Evolutionary conservation across 768 basidiomycete genomes (phyloP).

Genomic region (Mycena floridula): DNA sequence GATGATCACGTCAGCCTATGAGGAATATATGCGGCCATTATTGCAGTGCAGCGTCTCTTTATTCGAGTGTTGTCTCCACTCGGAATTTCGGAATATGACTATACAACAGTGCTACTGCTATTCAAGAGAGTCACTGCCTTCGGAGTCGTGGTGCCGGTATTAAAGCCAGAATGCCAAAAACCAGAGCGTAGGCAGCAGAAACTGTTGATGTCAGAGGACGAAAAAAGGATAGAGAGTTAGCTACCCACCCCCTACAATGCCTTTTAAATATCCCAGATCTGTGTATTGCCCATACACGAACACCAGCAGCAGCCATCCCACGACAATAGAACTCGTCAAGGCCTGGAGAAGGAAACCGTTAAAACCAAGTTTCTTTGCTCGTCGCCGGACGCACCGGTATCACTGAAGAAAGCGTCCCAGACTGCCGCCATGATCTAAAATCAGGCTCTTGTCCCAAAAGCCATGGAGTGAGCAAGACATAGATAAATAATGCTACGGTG

Average conservation of each 20-base stretch:
- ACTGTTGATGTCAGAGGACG: slow-evolving; percentile 31
- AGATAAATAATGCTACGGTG: slow-evolving; percentile 69
- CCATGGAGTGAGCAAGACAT: slow-evolving; percentile 63
- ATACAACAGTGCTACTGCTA: slow-evolving; percentile 1
- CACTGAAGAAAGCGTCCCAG: slow-evolving; percentile 58
- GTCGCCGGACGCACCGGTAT: slow-evolving; percentile 44
- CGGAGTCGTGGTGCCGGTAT: slow-evolving; percentile 57
- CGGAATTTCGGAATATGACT: not conserved
- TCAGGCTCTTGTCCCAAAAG: slow-evolving; percentile 63
- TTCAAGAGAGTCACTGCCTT: not conserved
- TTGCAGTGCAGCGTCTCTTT: too few relatives aligned
- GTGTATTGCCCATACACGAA: slow-evolving; percentile 66
- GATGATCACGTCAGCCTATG: not conserved
- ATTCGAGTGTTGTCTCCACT: not conserved
- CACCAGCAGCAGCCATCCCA: slow-evolving; percentile 60
- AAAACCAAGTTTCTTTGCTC: not conserved
- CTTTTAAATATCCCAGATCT: slow-evolving; percentile 54
- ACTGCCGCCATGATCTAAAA: slow-evolving; percentile 70
- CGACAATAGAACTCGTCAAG: slow-evolving; percentile 61
- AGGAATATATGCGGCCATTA: too few relatives aligned
- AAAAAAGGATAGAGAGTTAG: not conserved
- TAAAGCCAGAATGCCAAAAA: slow-evolving; percentile 71
- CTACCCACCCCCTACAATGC: slow-evolving; percentile 56
- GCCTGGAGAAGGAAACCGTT: slow-evolving; percentile 23
- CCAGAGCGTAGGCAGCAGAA: slow-evolving; percentile 60